Evolutionary conservation across 2,329 filamentous ascomycete species (phyloP).

Genomic region (Claviceps quebecensis): DNA sequence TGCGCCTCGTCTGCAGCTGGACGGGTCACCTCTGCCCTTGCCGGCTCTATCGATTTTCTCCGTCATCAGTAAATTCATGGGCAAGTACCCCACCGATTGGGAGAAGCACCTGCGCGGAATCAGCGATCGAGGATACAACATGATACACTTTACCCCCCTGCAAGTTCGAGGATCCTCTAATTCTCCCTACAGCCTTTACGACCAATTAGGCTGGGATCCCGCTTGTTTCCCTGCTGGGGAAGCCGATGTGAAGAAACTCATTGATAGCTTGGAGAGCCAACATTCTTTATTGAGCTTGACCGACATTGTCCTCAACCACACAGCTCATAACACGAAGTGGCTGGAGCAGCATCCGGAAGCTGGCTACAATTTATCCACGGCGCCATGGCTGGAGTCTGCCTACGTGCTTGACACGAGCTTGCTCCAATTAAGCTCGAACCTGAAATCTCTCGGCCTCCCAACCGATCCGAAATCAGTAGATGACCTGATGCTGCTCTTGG

Average conservation of each 20-base stretch:
- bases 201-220: slow-evolving; percentile 80
- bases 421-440: slow-evolving; percentile 61
- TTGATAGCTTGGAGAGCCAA: slow-evolving; percentile 69
- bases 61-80: slow-evolving; percentile 96
- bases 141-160: slow-evolving; percentile 95
- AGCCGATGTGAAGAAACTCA: slow-evolving; percentile 61
- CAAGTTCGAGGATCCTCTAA: slow-evolving; percentile 82
- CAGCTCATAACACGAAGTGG: slow-evolving; percentile 90
- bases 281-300: slow-evolving; percentile 79
- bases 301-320: slow-evolving; percentile 97
- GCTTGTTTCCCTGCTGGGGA: slow-evolving; percentile 74
- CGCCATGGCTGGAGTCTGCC: slow-evolving; percentile 60
- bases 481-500: slow-evolving; percentile 71
- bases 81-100: slow-evolving; percentile 80
- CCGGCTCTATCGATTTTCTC: slow-evolving; percentile 86
- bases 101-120: slow-evolving; percentile 79
- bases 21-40: slow-evolving; percentile 61
- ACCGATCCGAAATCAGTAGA: slow-evolving; percentile 55
- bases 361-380: slow-evolving; percentile 86
- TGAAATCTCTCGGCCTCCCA: slow-evolving; percentile 60
- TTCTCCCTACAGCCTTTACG: slow-evolving; percentile 91
- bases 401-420: slow-evolving; percentile 47
- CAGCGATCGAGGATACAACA: slow-evolving; percentile 87
- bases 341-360: slow-evolving; percentile 87
- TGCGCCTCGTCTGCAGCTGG: slow-evolving; percentile 63